phyloP scores from a whole-genome alignment of 306 rosid species.

The Gillenia trifoliata region DNA sequence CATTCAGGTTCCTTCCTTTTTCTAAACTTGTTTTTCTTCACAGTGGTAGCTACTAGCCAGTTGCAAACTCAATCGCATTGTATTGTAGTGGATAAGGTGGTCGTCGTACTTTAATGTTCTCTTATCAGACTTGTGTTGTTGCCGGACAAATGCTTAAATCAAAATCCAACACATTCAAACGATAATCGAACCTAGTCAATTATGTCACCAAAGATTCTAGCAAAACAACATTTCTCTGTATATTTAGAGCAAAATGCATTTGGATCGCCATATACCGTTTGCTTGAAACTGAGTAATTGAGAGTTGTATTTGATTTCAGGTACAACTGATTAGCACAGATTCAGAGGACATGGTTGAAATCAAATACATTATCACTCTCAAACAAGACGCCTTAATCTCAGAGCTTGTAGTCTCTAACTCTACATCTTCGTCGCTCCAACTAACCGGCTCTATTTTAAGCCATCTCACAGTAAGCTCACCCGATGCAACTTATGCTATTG shows the following conservation, averaged over 20 bases:
- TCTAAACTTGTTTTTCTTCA: not conserved
- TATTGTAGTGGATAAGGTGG: not conserved
- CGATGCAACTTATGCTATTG: conserved; percentile 80
- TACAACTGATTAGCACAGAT: conserved; percentile 50
- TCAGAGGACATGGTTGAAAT: conserved; percentile 42
- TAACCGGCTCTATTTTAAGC: conserved; percentile 57
- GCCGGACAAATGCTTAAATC: too few relatives aligned
- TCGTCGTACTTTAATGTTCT: too few relatives aligned
- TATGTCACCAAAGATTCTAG: too few relatives aligned
- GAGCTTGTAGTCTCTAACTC: conserved; percentile 55
- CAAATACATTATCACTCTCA: conserved; percentile 58
- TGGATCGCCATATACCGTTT: not conserved
- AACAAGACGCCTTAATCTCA: conserved; percentile 48
- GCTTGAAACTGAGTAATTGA: not conserved
- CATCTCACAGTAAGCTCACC: conserved; percentile 86
- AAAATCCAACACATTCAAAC: too few relatives aligned
- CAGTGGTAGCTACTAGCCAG: not conserved
- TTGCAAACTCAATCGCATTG: not conserved
- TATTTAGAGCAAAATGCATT: not conserved
- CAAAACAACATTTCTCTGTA: too few relatives aligned
- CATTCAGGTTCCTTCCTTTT: conserved; percentile 53
- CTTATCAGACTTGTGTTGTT: too few relatives aligned
- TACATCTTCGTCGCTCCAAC: conserved; percentile 39
- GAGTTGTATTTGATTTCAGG: conserved; percentile 32
- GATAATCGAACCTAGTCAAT: too few relatives aligned